A percentile compares a stretch with the other conserved stretches of the same genome.
Evolutionary conservation across 169 alveolate genomes (phyloP).

Genomic region (Eimeria praecox): DNA sequence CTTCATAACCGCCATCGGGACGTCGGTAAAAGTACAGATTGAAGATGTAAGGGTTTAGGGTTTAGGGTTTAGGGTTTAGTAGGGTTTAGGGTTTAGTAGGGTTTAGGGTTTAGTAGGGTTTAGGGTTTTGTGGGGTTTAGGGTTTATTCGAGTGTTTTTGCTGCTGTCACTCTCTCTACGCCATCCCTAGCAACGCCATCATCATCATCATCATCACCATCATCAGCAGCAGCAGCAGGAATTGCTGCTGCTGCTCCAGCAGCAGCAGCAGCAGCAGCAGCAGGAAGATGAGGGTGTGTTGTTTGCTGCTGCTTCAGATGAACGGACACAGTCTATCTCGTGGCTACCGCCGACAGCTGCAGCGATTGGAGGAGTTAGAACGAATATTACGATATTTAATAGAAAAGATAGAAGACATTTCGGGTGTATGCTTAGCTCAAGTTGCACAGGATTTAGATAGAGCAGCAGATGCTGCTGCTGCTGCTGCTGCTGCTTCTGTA

Average conservation of each 20-base stretch:
- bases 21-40: conserved; percentile 91
- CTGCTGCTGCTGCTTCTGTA: conserved; percentile 51
- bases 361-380: conserved; percentile 96
- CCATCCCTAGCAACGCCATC: background rate
- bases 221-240: background rate
- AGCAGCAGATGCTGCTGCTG: conserved; percentile 83
- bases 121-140: background rate
- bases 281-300: background rate
- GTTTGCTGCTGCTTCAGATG: conserved; percentile 78
- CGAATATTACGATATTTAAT: conserved; percentile 67
- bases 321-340: conserved; percentile 90
- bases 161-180: background rate
- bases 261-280: conserved; percentile 28
- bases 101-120: background rate
- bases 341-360: conserved; percentile 93
- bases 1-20: conserved; percentile 92
- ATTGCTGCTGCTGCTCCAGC: conserved; percentile 4
- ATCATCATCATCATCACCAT: background rate
- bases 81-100: background rate
- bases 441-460: conserved; percentile 81
- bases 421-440: conserved; percentile 80
- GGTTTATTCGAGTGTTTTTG: conserved; percentile 5
- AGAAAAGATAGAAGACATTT: conserved; percentile 72
- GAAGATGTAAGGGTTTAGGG: conserved; percentile 86
- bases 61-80: conserved; percentile 41